Conservation (phyloP, 148 eudicot genomes). For the Chenopodium berlandieri region DNA sequence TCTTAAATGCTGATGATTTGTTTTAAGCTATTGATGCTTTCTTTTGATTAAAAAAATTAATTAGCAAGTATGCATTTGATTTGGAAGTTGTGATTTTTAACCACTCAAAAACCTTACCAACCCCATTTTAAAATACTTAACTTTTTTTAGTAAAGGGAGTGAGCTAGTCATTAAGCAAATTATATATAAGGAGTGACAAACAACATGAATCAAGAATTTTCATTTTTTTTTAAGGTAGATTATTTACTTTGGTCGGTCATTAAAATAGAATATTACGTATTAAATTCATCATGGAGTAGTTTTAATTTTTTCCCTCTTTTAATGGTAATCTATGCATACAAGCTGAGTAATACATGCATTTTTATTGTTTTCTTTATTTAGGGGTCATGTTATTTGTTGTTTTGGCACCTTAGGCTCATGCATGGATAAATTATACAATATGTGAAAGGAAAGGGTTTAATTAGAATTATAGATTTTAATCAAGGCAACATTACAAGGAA, state of each 20-base stretch:
- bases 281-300: not conserved
- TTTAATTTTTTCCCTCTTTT: not conserved
- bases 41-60: too few relatives aligned
- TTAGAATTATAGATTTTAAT: too few relatives aligned
- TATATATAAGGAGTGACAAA: not conserved
- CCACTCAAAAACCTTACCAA: not conserved
- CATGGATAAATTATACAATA: too few relatives aligned
- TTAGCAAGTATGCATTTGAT: not conserved
- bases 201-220: not conserved
- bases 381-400: not conserved
- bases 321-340: not conserved
- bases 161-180: too few relatives aligned
- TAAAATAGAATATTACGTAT: not conserved
- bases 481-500: too few relatives aligned
- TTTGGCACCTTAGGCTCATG: not conserved
- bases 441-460: too few relatives aligned
- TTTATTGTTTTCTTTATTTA: not conserved
- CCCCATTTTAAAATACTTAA: not conserved
- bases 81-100: not conserved
- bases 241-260: not conserved
- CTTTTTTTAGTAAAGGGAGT: too few relatives aligned
- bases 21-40: too few relatives aligned
- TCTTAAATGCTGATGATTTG: too few relatives aligned
- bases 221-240: not conserved
- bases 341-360: not conserved